Conservation (phyloP, 306 rosid species). For the Acacia crassicarpa region DNA sequence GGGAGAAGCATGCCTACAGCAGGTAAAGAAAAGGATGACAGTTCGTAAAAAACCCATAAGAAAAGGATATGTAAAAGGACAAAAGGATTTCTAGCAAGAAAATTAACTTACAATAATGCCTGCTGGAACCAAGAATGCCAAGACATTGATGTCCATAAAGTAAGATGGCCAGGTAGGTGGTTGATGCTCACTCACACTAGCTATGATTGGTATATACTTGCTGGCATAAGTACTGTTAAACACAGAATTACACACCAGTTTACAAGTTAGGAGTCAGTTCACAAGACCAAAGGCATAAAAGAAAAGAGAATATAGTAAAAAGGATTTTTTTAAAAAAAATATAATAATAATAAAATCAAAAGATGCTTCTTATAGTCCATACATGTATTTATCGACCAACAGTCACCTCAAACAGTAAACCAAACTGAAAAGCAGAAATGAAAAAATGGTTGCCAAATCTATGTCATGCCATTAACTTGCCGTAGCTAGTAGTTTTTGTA, state of each 20-base stretch:
- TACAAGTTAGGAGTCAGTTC: slow-evolving; percentile 21
- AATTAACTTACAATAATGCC: slow-evolving; percentile 77
- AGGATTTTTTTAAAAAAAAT: neutral
- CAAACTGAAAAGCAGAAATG: neutral
- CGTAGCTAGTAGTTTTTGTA: slow-evolving; percentile 6
- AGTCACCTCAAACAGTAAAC: slow-evolving; percentile 26
- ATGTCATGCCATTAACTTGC: neutral
- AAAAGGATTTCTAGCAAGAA: neutral
- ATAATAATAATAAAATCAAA: neutral
- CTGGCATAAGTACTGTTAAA: slow-evolving; percentile 92
- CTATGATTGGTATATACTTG: slow-evolving; percentile 99
- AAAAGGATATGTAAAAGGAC: neutral
- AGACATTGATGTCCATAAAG: slow-evolving; percentile 98
- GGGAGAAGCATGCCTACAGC: slow-evolving; percentile 89
- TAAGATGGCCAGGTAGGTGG: slow-evolving; percentile 99
- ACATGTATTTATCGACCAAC: slow-evolving; percentile 15
- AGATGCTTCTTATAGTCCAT: slow-evolving; percentile 14
- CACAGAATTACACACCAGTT: slow-evolving; percentile 15
- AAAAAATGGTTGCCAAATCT: neutral
- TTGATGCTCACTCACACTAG: slow-evolving; percentile 99
- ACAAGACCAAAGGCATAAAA: neutral
- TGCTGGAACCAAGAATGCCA: slow-evolving; percentile 99
- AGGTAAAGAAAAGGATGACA: slow-evolving; percentile 33
- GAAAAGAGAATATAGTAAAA: slow-evolving; percentile 8
- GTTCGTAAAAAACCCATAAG: slow-evolving; percentile 10